Conservation (phyloP, 768 basidiomycete genomes). For the Tylopilus vinaceipallidus region DNA sequence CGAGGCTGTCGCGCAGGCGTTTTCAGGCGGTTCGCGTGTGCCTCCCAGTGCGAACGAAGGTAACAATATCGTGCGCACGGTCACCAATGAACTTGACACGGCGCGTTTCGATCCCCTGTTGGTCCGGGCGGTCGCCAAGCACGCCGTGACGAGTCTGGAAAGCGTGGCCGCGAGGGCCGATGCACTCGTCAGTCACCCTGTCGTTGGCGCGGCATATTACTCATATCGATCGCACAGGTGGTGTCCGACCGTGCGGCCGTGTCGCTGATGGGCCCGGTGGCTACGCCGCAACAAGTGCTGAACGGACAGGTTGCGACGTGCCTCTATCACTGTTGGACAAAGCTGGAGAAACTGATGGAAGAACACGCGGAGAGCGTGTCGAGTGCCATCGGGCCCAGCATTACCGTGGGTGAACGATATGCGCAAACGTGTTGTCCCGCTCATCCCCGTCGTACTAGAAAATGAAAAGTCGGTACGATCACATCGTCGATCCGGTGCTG, state of each 20-base stretch:
- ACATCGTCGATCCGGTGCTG: slow-evolving; percentile 59
- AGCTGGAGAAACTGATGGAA: slow-evolving; percentile 23
- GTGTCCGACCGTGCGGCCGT: slow-evolving; percentile 71
- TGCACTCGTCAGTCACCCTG: slow-evolving; percentile 50
- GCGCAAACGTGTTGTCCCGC: not conserved
- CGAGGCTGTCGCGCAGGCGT: slow-evolving; percentile 74
- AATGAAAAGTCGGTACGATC: slow-evolving; percentile 43
- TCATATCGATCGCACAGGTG: slow-evolving; percentile 41
- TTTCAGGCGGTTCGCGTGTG: slow-evolving; percentile 64
- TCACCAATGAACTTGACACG: slow-evolving; percentile 76
- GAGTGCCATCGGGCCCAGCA: slow-evolving; percentile 49
- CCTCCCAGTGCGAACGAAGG: slow-evolving; percentile 80
- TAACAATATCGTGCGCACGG: slow-evolving; percentile 65
- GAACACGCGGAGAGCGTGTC: slow-evolving; percentile 42
- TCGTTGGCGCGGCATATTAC: not conserved
- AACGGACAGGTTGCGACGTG: slow-evolving; percentile 81
- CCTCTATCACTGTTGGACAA: slow-evolving; percentile 37
- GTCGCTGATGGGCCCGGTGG: slow-evolving; percentile 69
- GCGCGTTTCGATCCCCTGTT: slow-evolving; percentile 73
- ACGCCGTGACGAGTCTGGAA: slow-evolving; percentile 67
- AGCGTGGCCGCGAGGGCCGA: slow-evolving; percentile 63
- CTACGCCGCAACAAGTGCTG: slow-evolving; percentile 72
- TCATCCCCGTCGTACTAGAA: slow-evolving; percentile 14
- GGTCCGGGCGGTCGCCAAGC: slow-evolving; percentile 75
- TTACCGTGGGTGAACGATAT: slow-evolving; percentile 48